These are phyloP conservation scores for Graphilbum sp. DNA, from an alignment of 2,329 filamentous ascomycete genomes.

Conservation along the genomic window DNA sequence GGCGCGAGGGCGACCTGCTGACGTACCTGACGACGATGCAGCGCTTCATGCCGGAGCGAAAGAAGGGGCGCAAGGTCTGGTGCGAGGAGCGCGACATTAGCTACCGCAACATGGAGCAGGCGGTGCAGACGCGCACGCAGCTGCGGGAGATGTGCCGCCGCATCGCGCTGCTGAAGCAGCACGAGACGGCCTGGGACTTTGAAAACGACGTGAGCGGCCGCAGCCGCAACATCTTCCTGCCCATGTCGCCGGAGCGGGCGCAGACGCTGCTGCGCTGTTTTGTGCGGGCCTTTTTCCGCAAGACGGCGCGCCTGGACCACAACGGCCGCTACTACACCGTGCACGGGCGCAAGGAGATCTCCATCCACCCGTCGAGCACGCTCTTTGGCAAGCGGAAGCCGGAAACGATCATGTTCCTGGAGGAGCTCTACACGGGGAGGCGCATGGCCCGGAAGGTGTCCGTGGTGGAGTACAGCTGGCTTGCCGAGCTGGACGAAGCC, in stretches of 20 bases:
- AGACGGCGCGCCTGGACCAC: slow-evolving; percentile 42
- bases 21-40: slow-evolving; percentile 49
- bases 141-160: slow-evolving; percentile 38
- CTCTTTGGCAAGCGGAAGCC: slow-evolving; percentile 42
- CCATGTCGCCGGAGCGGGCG: slow-evolving; percentile 35
- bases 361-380: slow-evolving; percentile 46
- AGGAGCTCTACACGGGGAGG: slow-evolving; percentile 49
- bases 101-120: slow-evolving; percentile 43
- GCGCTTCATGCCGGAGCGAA: slow-evolving; percentile 38
- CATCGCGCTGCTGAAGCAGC: slow-evolving; percentile 30
- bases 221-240: slow-evolving; percentile 22
- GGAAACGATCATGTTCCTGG: slow-evolving; percentile 52
- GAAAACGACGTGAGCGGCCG: slow-evolving; percentile 20
- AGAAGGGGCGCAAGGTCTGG: slow-evolving; percentile 37
- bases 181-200: slow-evolving; percentile 24
- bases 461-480: slow-evolving; percentile 42
- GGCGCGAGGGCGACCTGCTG: slow-evolving; percentile 48
- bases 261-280: slow-evolving; percentile 43
- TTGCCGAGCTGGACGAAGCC: slow-evolving; percentile 25
- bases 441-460: slow-evolving; percentile 53
- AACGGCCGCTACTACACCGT: slow-evolving; percentile 45
- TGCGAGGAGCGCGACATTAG: slow-evolving; percentile 41
- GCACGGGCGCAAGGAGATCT: slow-evolving; percentile 41
- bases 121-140: slow-evolving; percentile 44
- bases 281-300: slow-evolving; percentile 41